Evolutionary conservation across 768 basidiomycete genomes (phyloP).

Genomic region (Rhizopogon vulgaris): DNA sequence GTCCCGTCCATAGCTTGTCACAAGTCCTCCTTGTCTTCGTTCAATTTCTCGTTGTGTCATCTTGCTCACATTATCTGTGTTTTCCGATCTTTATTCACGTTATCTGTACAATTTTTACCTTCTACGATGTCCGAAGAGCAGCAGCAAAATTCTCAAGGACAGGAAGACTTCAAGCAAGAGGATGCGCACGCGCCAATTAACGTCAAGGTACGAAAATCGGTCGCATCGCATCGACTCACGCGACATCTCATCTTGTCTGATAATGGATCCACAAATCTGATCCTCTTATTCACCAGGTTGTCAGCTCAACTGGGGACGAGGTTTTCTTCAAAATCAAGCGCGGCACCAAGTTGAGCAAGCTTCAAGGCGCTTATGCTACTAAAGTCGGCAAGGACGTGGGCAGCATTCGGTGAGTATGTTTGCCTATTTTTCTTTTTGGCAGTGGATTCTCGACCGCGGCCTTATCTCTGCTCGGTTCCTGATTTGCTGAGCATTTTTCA

Average conservation of each 20-base stretch:
- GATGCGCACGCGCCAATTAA: slow-evolving; percentile 59
- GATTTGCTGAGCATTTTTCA: background rate
- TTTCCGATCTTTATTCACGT: background rate
- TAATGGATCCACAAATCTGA: slow-evolving; percentile 1
- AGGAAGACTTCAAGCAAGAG: slow-evolving; percentile 47
- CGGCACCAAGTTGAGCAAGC: slow-evolving; percentile 86
- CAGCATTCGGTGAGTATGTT: slow-evolving; percentile 71
- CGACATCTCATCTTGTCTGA: background rate
- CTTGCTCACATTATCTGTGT: background rate
- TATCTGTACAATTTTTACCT: background rate
- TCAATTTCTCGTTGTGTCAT: background rate
- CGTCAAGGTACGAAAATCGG: slow-evolving; percentile 53
- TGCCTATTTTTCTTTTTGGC: background rate
- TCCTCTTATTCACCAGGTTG: slow-evolving; percentile 43
- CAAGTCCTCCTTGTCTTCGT: background rate
- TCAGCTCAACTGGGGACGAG: slow-evolving; percentile 73
- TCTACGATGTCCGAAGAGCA: slow-evolving; percentile 50
- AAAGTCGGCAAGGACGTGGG: slow-evolving; percentile 87
- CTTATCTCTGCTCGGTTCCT: background rate
- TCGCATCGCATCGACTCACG: slow-evolving; percentile 1
- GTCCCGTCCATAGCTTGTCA: background rate
- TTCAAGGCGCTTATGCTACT: slow-evolving; percentile 86
- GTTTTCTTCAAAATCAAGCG: slow-evolving; percentile 98
- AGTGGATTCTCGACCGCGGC: background rate
- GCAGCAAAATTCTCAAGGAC: slow-evolving; percentile 27